phyloP scores from a whole-genome alignment of 108 stramenopile species.

The Skeletonema tropicum region DNA sequence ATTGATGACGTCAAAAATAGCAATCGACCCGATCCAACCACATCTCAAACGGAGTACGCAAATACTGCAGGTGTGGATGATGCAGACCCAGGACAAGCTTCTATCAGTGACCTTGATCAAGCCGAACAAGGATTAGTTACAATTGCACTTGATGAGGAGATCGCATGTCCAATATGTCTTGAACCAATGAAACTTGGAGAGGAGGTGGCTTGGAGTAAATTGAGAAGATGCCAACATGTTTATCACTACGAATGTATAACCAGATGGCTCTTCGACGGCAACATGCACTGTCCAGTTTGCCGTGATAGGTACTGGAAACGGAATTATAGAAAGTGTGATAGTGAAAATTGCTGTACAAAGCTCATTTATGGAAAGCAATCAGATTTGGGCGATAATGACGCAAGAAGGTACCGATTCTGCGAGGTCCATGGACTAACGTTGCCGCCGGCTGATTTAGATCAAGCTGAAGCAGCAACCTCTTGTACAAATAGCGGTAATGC shows the following conservation, averaged over 20 bases:
- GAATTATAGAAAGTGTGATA: neutral
- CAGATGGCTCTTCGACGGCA: neutral
- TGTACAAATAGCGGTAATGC: too few species aligned
- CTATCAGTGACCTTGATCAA: neutral
- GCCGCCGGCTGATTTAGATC: neutral
- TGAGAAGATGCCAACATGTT: neutral
- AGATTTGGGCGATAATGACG: neutral
- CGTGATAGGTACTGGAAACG: neutral
- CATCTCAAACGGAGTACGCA: neutral
- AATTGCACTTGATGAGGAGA: neutral
- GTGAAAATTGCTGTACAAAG: neutral
- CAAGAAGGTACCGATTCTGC: neutral
- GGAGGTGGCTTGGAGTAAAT: slow-evolving; percentile 3
- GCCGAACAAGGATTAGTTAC: neutral
- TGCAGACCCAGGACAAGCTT: neutral
- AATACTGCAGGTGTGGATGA: neutral
- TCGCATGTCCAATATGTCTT: neutral
- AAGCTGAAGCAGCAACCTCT: neutral
- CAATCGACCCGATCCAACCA: neutral
- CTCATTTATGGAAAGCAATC: neutral
- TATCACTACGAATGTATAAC: slow-evolving; percentile 3
- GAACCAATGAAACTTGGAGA: neutral
- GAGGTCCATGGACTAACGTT: neutral
- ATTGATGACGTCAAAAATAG: neutral
- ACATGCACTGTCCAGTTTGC: neutral